phyloP scores from a whole-genome alignment of 1,284 basidiomycete species.

The Microstroma glucosiphilum region DNA sequence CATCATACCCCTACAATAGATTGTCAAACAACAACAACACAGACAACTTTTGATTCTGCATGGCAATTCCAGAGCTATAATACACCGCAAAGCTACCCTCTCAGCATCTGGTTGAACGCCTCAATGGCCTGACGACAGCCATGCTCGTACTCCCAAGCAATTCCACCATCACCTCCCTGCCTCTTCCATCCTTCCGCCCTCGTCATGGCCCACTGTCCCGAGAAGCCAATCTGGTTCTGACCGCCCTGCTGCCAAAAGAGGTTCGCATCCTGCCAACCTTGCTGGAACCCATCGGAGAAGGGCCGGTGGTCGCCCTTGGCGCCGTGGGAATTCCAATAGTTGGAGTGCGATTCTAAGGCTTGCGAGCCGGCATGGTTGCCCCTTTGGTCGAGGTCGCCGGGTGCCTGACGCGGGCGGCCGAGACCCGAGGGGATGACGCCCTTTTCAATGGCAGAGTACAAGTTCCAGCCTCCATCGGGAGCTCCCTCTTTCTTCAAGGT shows the following conservation, averaged over 20 bases:
- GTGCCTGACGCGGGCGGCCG: neutral
- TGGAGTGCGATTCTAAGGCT: conserved; percentile 14
- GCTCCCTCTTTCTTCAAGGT: conserved; percentile 69
- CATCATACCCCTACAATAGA: no score
- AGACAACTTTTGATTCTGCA: no score
- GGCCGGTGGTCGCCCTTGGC: conserved; percentile 9
- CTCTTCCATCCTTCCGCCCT: neutral
- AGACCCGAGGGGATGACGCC: conserved; percentile 59
- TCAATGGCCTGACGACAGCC: conserved; percentile 9
- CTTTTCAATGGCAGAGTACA: conserved; percentile 63
- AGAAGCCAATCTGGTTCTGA: conserved; percentile 12
- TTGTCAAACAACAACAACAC: no score
- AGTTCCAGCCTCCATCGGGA: conserved; percentile 71
- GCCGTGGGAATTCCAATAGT: conserved; percentile 16
- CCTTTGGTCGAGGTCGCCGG: neutral
- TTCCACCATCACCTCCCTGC: neutral
- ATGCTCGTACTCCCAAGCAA: conserved; percentile 10
- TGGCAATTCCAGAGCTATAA: no score
- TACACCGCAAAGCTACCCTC: neutral
- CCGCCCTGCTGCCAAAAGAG: conserved; percentile 8
- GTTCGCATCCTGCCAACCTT: conserved; percentile 11
- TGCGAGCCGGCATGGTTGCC: conserved; percentile 11
- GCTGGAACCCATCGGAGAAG: conserved; percentile 12
- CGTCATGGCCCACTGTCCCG: conserved; percentile 10
- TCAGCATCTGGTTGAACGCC: conserved; percentile 32